Evolutionary conservation across 805 yeast species (phyloP).

Genomic region (Candida suzukii): DNA sequence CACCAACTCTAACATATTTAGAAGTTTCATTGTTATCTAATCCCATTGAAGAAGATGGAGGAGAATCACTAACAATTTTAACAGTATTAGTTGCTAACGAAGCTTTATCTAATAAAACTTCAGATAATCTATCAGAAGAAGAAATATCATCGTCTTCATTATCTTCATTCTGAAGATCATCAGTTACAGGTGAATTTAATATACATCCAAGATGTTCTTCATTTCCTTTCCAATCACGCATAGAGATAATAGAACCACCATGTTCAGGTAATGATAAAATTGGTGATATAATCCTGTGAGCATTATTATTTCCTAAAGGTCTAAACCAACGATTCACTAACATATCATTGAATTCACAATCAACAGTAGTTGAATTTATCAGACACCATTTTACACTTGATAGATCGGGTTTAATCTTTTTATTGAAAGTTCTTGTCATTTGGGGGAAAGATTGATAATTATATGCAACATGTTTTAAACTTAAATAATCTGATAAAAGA

Average conservation of each 20-base stretch:
- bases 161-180: constrained; percentile 30
- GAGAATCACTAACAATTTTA: constrained; percentile 53
- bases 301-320: constrained; percentile 79
- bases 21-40: constrained; percentile 31
- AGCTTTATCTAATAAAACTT: constrained; percentile 64
- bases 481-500: constrained; percentile 78
- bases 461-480: constrained; percentile 82
- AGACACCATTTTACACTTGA: constrained; percentile 83
- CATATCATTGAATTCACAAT: constrained; percentile 87
- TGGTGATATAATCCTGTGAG: constrained; percentile 78
- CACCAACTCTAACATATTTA: constrained; percentile 65
- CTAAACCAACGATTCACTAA: constrained; percentile 83
- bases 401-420: constrained; percentile 67
- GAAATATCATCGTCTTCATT: constrained; percentile 14
- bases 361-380: constrained; percentile 82
- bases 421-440: constrained; percentile 72
- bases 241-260: constrained; percentile 91
- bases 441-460: constrained; percentile 90
- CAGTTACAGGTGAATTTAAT: constrained; percentile 28
- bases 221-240: constrained; percentile 85
- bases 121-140: constrained; percentile 40
- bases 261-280: constrained; percentile 84
- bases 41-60: constrained; percentile 39
- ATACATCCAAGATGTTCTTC: constrained; percentile 54
- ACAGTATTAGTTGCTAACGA: constrained; percentile 69